A percentile compares a stretch with the other conserved stretches of the same genome.
Conservation (phyloP, 352 stramenopile species). For the Globisporangium paddicum region DNA sequence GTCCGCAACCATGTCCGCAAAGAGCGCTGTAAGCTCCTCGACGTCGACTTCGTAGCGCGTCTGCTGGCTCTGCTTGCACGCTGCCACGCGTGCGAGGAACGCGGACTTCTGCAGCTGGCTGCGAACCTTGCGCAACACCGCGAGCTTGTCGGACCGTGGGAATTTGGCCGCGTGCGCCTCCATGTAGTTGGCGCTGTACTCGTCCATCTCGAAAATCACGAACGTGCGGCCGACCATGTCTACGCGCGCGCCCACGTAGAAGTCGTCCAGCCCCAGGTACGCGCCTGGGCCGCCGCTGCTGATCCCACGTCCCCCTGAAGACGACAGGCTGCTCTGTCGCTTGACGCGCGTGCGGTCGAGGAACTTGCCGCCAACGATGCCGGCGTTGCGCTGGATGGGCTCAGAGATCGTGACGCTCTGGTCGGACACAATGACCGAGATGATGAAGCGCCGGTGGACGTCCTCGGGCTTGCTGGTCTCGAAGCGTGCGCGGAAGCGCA, state of each 20-base stretch:
- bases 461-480: constrained; percentile 67
- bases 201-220: constrained; percentile 78
- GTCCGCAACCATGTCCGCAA: constrained; percentile 39
- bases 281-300: constrained; percentile 29
- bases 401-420: constrained; percentile 76
- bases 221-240: constrained; percentile 66
- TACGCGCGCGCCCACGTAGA: constrained; percentile 66
- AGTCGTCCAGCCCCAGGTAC: constrained; percentile 61
- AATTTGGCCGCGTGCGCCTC: constrained; percentile 59
- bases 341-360: constrained; percentile 71
- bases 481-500: constrained; percentile 73
- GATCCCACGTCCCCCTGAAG: background rate
- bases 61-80: constrained; percentile 24
- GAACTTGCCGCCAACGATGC: constrained; percentile 71
- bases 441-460: constrained; percentile 65
- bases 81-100: constrained; percentile 22
- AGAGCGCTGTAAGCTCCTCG: constrained; percentile 40
- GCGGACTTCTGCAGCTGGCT: constrained; percentile 29
- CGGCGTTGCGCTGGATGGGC: constrained; percentile 68
- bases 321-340: constrained; percentile 22
- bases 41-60: constrained; percentile 29
- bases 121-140: constrained; percentile 55
- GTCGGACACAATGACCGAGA: constrained; percentile 73
- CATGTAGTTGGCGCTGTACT: constrained; percentile 85
- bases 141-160: constrained; percentile 57